Evolutionary conservation across 2,329 filamentous ascomycete species (phyloP), one percentile per base, ranked within the genome.

Genomic region (Fusarium secorum): DNA sequence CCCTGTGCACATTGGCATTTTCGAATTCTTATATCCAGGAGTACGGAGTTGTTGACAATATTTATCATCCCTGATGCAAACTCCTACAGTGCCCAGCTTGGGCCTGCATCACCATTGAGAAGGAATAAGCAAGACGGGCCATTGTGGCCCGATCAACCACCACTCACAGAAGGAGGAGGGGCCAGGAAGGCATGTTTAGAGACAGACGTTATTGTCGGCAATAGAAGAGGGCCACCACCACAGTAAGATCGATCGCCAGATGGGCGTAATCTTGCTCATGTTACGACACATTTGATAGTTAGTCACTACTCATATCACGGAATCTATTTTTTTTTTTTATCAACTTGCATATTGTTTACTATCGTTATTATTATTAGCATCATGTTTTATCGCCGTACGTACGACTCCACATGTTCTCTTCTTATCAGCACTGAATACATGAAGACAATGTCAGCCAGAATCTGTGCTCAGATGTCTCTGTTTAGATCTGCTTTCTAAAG

Each of bases 311-410:
- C 36, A 49, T 68, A 51, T 41, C 38, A 51, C 62, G 46, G 46
- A 65, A 66, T 66, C 44, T 55, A 65, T 72, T 72, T 70, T 71
- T 70, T 74, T 72, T 72, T 70, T 71, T 70, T 74, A 57, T 70
- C 53, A 65, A 45, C 42, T 38, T 56, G 17, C 46, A 24, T 32
- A 41, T 46, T 46, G 14, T n/a, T n/a, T 30, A 26, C 17, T 17
- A n/a, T 46, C 11, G 9, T 22, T 17, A 48, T 46, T 22, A 4
- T 30, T 17, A 22, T 48, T 13, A 38, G 36, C n/a, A 38, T 49
- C 28, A 9, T 41, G 9, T 28, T 42, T 10, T 28, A 15, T 42
- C 24, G 22, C 33, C 22, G 11, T 28, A n/a, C 32, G 13, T 38
- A 38, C 22, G 18, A 38, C 22, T 26, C 10, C 18, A 38, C 14